Evolutionary conservation across 371 early-diverging fungal species (phyloP).

Genomic region (Mucor racemosus): DNA sequence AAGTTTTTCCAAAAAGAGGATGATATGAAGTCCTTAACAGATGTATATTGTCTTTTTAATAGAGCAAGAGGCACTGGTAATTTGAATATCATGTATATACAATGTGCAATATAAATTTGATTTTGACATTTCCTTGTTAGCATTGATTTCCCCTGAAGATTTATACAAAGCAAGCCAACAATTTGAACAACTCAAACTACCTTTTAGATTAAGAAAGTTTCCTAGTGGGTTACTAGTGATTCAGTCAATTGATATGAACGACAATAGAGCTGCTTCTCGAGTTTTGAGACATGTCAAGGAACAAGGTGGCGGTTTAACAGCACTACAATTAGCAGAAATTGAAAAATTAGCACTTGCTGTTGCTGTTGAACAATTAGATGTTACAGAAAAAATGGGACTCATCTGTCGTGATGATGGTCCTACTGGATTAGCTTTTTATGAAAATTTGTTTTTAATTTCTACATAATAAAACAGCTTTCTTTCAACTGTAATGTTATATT

Average conservation of each 20-base stretch:
- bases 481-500: too few relatives aligned
- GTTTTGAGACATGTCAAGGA: constrained; percentile 61
- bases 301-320: constrained; percentile 61
- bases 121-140: constrained; percentile 33
- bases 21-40: constrained; percentile 84
- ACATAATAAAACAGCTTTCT: background rate
- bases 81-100: constrained; percentile 17
- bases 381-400: constrained; percentile 76
- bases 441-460: constrained; percentile 59
- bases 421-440: constrained; percentile 82
- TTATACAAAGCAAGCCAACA: constrained; percentile 72
- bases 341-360: constrained; percentile 71
- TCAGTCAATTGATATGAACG: constrained; percentile 72
- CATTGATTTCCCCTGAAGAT: constrained; percentile 88
- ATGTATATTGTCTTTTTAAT: constrained; percentile 91
- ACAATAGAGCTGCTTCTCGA: constrained; percentile 68
- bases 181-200: constrained; percentile 70
- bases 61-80: constrained; percentile 87
- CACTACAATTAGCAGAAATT: constrained; percentile 70
- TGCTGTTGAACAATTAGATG: constrained; percentile 77
- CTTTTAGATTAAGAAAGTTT: constrained; percentile 76
- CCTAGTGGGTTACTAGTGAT: constrained; percentile 80
- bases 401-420: constrained; percentile 89
- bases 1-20: constrained; percentile 64
- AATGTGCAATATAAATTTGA: background rate